Evolutionary conservation across 148 eudicot species (phyloP).

Genomic region (Dianthus caryophyllus): DNA sequence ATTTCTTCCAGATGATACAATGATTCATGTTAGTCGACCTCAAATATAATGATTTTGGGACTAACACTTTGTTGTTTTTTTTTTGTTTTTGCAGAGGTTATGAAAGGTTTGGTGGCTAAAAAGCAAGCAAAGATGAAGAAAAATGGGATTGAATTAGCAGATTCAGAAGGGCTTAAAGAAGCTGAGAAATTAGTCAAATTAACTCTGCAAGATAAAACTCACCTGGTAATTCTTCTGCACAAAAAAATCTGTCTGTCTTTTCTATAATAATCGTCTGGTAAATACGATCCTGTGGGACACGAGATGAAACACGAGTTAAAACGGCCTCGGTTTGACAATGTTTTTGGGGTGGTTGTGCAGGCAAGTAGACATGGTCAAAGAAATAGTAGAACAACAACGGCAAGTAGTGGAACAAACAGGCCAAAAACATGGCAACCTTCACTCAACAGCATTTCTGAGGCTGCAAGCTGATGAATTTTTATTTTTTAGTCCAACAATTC

Average conservation of each 20-base stretch:
- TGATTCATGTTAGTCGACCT: no score
- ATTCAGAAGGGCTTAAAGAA: slow-evolving; percentile 38
- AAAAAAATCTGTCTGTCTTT: no score
- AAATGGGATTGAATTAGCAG: slow-evolving; percentile 44
- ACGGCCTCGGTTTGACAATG: background rate
- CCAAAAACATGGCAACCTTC: slow-evolving; percentile 88
- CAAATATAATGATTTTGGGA: no score
- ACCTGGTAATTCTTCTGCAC: slow-evolving; percentile 51
- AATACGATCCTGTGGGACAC: background rate
- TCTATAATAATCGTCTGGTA: background rate
- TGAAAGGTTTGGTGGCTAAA: slow-evolving; percentile 87
- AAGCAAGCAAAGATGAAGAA: slow-evolving; percentile 74
- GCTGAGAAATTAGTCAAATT: slow-evolving; percentile 33
- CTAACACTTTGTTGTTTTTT: no score
- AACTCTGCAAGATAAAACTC: slow-evolving; percentile 44
- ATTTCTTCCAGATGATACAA: no score
- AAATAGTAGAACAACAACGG: slow-evolving; percentile 32
- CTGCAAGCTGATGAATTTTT: slow-evolving; percentile 56
- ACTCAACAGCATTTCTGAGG: slow-evolving; percentile 78
- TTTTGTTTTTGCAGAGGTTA: slow-evolving; percentile 59
- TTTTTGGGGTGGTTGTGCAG: slow-evolving; percentile 26
- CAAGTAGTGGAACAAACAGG: slow-evolving; percentile 40
- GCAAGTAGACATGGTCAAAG: slow-evolving; percentile 50
- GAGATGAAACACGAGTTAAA: no score
- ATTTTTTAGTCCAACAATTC: slow-evolving; percentile 2